Evolutionary conservation across 495 filamentous ascomycete genomes (phyloP).

Genomic region (Daldinia bambusicola): DNA sequence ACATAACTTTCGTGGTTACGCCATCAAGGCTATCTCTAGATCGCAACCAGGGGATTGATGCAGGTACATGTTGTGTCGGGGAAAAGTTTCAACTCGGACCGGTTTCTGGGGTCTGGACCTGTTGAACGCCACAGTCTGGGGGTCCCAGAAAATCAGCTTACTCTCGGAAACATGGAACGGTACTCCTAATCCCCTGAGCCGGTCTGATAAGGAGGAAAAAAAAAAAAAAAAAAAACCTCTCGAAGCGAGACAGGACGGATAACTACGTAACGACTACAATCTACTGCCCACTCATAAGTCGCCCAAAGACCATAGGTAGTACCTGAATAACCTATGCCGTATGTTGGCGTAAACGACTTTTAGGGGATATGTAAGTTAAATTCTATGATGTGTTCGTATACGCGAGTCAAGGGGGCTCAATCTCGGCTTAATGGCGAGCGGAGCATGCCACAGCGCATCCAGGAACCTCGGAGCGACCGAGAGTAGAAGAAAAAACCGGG

Average conservation of each 20-base stretch:
- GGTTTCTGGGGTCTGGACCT: slow-evolving; percentile 38
- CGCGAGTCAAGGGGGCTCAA: slow-evolving; percentile 33
- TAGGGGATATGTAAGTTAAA: neutral
- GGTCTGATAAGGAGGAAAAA: slow-evolving; percentile 9
- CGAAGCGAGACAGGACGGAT: neutral
- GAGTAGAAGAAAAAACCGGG: slow-evolving; percentile 37
- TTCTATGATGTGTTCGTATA: slow-evolving; percentile 16
- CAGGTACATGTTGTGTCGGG: slow-evolving; percentile 45
- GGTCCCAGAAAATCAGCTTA: slow-evolving; percentile 31
- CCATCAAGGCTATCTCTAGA: slow-evolving; percentile 29
- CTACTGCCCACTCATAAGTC: neutral
- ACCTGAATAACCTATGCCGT: neutral
- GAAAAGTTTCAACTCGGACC: slow-evolving; percentile 45
- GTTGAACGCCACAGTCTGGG: slow-evolving; percentile 35
- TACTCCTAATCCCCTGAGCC: slow-evolving; percentile 34
- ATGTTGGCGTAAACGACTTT: slow-evolving; percentile 1
- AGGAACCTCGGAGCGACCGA: slow-evolving; percentile 42
- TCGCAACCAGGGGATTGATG: slow-evolving; percentile 39
- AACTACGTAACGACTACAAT: neutral
- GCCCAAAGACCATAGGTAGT: neutral
- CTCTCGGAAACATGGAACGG: slow-evolving; percentile 41
- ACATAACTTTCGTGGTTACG: slow-evolving; percentile 17
- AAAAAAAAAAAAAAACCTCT: slow-evolving; percentile 2
- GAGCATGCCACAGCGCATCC: slow-evolving; percentile 30
- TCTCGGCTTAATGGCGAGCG: slow-evolving; percentile 39